A percentile compares a stretch with the other conserved stretches of the same genome.
Evolutionary conservation across 352 stramenopile genomes (phyloP).

Genomic region (Paralagenidium karlingii): DNA sequence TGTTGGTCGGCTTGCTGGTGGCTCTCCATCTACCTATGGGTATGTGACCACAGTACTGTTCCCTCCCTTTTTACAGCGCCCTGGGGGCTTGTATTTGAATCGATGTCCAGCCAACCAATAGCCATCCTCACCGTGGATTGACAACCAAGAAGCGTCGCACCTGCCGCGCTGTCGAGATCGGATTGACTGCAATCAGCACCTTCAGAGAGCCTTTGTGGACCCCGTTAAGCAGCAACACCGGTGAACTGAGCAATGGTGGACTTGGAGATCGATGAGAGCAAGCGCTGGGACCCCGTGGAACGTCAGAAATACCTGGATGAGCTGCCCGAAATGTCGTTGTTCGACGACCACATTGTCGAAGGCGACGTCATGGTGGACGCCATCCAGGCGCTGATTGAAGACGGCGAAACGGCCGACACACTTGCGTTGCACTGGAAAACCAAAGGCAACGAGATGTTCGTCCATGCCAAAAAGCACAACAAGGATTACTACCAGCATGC

Average conservation of each 20-base stretch:
- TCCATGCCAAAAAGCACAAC: slow-evolving; percentile 55
- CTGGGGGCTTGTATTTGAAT: too few species aligned
- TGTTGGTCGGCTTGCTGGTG: too few species aligned
- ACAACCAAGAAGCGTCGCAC: too few species aligned
- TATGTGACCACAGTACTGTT: too few species aligned
- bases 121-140: too few species aligned
- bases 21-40: too few species aligned
- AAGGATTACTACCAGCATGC: slow-evolving; percentile 60
- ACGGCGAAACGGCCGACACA: slow-evolving; percentile 77
- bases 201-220: too few species aligned
- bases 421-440: slow-evolving; percentile 82
- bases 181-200: too few species aligned
- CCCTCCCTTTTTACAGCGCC: too few species aligned
- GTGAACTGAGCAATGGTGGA: slow-evolving; percentile 40
- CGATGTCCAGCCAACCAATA: too few species aligned
- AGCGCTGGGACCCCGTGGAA: slow-evolving; percentile 62
- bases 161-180: too few species aligned
- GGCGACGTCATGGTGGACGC: slow-evolving; percentile 77
- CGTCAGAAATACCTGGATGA: slow-evolving; percentile 79
- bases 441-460: slow-evolving; percentile 80
- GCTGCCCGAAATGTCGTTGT: slow-evolving; percentile 79
- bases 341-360: slow-evolving; percentile 80
- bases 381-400: slow-evolving; percentile 78
- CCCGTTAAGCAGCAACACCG: background rate
- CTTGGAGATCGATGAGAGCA: slow-evolving; percentile 79